Evolutionary conservation across 768 basidiomycete species (phyloP).

Genomic region (Tylopilus subfusipes): DNA sequence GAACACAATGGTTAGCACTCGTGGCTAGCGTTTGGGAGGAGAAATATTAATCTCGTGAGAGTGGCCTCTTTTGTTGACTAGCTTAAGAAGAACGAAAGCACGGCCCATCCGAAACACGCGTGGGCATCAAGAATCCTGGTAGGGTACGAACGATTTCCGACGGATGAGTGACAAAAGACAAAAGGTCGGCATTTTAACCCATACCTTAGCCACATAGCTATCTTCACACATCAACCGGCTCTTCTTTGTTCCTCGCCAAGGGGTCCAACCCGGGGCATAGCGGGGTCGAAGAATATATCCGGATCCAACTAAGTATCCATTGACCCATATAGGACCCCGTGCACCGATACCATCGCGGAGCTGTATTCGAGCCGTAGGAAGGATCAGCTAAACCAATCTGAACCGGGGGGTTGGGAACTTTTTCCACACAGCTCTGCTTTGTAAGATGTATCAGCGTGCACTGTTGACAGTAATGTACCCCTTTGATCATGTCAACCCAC

Average conservation of each 20-base stretch:
- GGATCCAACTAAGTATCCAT: no score
- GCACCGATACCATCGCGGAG: no score
- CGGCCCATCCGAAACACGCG: not conserved
- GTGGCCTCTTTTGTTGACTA: not conserved
- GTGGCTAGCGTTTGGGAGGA: not conserved
- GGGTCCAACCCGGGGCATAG: conserved; percentile 17
- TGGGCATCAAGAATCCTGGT: not conserved
- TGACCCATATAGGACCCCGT: no score
- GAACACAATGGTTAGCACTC: not conserved
- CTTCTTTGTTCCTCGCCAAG: conserved; percentile 11
- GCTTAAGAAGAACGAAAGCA: not conserved
- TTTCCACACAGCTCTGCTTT: no score
- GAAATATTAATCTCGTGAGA: not conserved
- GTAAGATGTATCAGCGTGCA: no score
- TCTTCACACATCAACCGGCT: conserved; percentile 4
- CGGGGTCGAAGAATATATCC: conserved; percentile 21
- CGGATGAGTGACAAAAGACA: not conserved
- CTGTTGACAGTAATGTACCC: no score
- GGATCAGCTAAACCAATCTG: no score
- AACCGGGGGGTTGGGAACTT: no score
- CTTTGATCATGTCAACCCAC: no score
- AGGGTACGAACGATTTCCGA: not conserved
- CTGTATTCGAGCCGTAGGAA: no score
- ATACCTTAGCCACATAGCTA: not conserved
- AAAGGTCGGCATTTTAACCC: no score